A percentile compares a stretch with the other conserved stretches of the same genome.
phyloP scores from a whole-genome alignment of 257 asterid genomes.

The Solanum bukasovii region DNA sequence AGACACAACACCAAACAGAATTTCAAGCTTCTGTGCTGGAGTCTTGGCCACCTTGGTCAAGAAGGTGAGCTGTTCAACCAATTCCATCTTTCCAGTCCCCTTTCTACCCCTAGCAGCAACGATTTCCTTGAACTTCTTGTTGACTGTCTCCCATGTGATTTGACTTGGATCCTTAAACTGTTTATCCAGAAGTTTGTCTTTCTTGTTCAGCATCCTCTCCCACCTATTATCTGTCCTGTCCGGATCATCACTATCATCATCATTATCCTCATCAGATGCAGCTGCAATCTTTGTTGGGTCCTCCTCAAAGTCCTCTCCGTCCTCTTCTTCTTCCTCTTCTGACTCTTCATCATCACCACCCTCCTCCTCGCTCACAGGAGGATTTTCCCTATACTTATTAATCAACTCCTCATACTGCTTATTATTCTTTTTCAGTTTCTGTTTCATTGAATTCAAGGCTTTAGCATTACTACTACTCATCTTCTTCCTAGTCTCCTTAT shows the following conservation, averaged over 20 bases:
- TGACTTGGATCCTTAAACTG: constrained; percentile 86
- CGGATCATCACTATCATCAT: constrained; percentile 30
- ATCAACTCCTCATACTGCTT: constrained; percentile 72
- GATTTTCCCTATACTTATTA: constrained; percentile 69
- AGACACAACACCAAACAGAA: constrained; percentile 79
- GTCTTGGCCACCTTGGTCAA: constrained; percentile 87
- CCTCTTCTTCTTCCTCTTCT: constrained; percentile 56
- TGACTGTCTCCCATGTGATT: constrained; percentile 87
- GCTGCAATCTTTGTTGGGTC: constrained; percentile 26
- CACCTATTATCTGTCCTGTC: constrained; percentile 28
- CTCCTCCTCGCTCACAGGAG: constrained; percentile 77
- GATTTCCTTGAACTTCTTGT: constrained; percentile 85
- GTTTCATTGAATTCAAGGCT: constrained; percentile 92
- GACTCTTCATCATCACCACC: constrained; percentile 53
- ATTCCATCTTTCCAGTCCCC: constrained; percentile 86
- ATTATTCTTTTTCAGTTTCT: constrained; percentile 83
- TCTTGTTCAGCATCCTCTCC: constrained; percentile 81
- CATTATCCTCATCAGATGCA: constrained; percentile 37
- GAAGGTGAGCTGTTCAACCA: constrained; percentile 94
- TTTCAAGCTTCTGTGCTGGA: constrained; percentile 96
- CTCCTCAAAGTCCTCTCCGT: constrained; percentile 35
- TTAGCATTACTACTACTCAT: constrained; percentile 95
- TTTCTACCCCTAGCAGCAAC: constrained; percentile 86
- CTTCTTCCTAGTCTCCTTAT: constrained; percentile 94
- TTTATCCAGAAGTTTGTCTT: constrained; percentile 83